These are phyloP conservation scores for Erysiphe neolycopersici DNA, from an alignment of 2,329 filamentous ascomycete species.

Conservation along the genomic window DNA sequence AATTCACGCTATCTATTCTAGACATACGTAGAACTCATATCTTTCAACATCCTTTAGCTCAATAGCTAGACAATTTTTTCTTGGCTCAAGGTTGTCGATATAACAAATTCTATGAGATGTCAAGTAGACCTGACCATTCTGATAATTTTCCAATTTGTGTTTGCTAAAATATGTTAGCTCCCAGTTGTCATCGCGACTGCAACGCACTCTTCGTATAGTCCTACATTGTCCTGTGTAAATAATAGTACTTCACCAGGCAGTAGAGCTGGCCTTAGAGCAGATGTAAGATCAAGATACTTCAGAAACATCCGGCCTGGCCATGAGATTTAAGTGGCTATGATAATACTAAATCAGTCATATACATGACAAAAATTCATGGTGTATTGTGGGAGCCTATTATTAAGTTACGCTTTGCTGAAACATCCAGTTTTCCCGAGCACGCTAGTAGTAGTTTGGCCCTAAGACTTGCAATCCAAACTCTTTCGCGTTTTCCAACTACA, in stretches of 20 bases:
- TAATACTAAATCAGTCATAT: too few species aligned
- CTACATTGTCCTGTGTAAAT: slow-evolving; percentile 93
- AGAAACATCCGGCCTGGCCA: slow-evolving; percentile 61
- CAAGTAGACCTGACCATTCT: slow-evolving; percentile 88
- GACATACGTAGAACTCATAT: slow-evolving; percentile 57
- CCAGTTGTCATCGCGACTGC: background rate
- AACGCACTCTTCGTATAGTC: slow-evolving; percentile 76
- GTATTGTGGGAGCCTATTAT: too few species aligned
- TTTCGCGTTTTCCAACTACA: too few species aligned
- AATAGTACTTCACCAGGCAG: slow-evolving; percentile 82
- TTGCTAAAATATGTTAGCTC: slow-evolving; percentile 31
- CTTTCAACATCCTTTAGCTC: slow-evolving; percentile 79
- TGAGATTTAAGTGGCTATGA: too few species aligned
- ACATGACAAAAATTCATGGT: too few species aligned
- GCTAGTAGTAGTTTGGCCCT: background rate
- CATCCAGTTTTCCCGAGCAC: too few species aligned
- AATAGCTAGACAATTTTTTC: slow-evolving; percentile 59
- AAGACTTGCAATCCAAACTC: too few species aligned
- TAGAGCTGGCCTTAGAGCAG: slow-evolving; percentile 76
- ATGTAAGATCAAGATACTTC: slow-evolving; percentile 85
- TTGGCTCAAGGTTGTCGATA: slow-evolving; percentile 65
- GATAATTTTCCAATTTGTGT: slow-evolving; percentile 79
- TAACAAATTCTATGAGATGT: slow-evolving; percentile 93
- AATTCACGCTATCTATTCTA: background rate
- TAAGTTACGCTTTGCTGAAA: too few species aligned